Conservation (phyloP, 352 stramenopile genomes). For the Albugo candida region DNA sequence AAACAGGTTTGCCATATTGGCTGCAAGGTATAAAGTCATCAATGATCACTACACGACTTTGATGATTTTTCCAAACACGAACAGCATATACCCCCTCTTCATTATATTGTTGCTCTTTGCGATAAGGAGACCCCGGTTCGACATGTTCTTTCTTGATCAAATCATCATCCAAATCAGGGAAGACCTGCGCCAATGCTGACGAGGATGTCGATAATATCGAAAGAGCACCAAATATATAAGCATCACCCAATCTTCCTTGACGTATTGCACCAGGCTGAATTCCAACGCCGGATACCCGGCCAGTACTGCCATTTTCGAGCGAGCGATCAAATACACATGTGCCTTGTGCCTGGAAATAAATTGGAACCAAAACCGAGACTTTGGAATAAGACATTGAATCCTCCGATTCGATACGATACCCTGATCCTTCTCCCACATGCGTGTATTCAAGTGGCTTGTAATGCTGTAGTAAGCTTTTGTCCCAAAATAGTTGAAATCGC, state of each 20-base stretch:
- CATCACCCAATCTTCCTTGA: conserved; percentile 43
- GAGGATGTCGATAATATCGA: conserved; percentile 66
- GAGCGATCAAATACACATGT: conserved; percentile 69
- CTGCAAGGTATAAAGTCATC: conserved; percentile 75
- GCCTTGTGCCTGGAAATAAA: conserved; percentile 58
- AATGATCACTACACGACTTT: conserved; percentile 57
- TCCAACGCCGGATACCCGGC: conserved; percentile 40
- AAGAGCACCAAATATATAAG: conserved; percentile 63
- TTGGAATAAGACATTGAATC: conserved; percentile 32
- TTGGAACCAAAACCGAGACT: conserved; percentile 56
- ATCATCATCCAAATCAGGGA: conserved; percentile 40
- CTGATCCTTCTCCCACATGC: conserved; percentile 40
- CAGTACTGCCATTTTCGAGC: conserved; percentile 19
- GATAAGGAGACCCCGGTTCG: conserved; percentile 23
- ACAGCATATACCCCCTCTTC: conserved; percentile 77
- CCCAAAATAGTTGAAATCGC: conserved; percentile 67
- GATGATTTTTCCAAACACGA: conserved; percentile 68
- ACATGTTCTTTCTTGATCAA: conserved; percentile 36
- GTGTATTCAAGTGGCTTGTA: conserved; percentile 61
- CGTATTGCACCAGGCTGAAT: conserved; percentile 38
- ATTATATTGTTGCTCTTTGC: conserved; percentile 72
- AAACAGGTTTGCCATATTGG: conserved; percentile 65
- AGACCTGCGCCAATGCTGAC: conserved; percentile 48
- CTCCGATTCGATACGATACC: conserved; percentile 46
- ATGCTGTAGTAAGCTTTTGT: conserved; percentile 58